Base-by-base conservation (phyloP, 306 rosid genomes). In the Quercus alba region DNA sequence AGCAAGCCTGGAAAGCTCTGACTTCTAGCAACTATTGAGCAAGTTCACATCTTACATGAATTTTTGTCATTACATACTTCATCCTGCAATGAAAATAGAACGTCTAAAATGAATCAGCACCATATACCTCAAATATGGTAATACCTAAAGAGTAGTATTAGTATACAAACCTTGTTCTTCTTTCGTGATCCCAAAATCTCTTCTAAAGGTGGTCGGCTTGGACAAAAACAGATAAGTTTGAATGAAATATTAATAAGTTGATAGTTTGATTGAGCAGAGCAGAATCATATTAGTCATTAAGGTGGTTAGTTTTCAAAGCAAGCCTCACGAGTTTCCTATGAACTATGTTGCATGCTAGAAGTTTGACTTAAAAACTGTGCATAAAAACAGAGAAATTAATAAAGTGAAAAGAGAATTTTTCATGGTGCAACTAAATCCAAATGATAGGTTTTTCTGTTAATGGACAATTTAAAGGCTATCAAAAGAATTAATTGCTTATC, bases 131-230 rank as follows among this genome's bases (percentile, higher is more conserved):
- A 79, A 13, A 75, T 66, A 63, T n/a, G 58, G 21, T 52, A 75
- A 38, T 64, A 66, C 56, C 38, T 33, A 58, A 19, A 41, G 73
- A 68, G 56, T 51, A 62, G 19, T 66, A 54, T 67, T 33, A 33
- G 38, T 51, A 54, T 67, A 74, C 63, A 15, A 81, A 91, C 97
- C 98, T 95, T 77, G 79, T 38, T 91, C 83, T 85, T 88, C 83
- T 76, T 85, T 62, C 92, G 90, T 46, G 86, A 82, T 73, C 85
- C 88, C 82, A 95, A 68, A 84, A 95, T 86, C 82, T 95, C 92
- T 77, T 90, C 93, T 1, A 95, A 79, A 25, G 99, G 88, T 1
- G 93, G 98, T 62, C 98, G 88, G 56, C 98, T 97, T 95, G 84
- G 73, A 81, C 63, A 82, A 79, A 57, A 77, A 72, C 56, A 56